Base-by-base conservation (phyloP, 192 early-diverging fungal genomes). In the Entomortierella chlamydospora region DNA sequence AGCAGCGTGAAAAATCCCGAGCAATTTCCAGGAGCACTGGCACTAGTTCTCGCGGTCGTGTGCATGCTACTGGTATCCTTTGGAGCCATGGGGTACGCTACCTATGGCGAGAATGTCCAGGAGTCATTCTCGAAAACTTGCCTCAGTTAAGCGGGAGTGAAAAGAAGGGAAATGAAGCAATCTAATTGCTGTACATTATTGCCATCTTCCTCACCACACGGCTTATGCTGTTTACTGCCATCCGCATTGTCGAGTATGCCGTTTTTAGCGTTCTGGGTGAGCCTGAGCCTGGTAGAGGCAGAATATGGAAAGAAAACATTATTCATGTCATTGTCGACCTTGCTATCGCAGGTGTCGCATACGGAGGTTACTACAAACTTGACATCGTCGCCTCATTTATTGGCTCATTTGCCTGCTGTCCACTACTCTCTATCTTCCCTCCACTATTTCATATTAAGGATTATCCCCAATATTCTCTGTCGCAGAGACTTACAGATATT, bases 161-260 rank as follows among this genome's bases (percentile, higher is more conserved):
- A 22, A 57, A 45, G 26, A 86, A 87, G 28, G 90, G 87, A 53
- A 90, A 91, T 11, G 83, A 85, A 55, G 82, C 84, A 28, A 84
- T 97, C 62, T 93, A 96, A 81, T 74, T 94, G 70, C 73, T 96
- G 10, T 97, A 98, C 82, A 89, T 91, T 37, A 80, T 97, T 42
- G 95, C 96, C 41, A 96, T 98, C 61, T 89, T 96, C 73, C 85
- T 96, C 57, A 95, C 94, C 20, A 95, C 94, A 34, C 94, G 94
- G 2, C 72, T 98, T 39, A 91, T 89, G 57, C 84, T 96, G 42
- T 98, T 96, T 82, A 95, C 96, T 3, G 90, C 93, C 29, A 95
- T 96, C 59, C 91, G 94, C 37, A 98, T 98, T 65, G 88, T 94
- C 23, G 95, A 97, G 73, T 88, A 91, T 49, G 91, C 82, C 18